Conservation (phyloP, 2,329 filamentous ascomycete genomes). For the Diaporthe vexans region DNA sequence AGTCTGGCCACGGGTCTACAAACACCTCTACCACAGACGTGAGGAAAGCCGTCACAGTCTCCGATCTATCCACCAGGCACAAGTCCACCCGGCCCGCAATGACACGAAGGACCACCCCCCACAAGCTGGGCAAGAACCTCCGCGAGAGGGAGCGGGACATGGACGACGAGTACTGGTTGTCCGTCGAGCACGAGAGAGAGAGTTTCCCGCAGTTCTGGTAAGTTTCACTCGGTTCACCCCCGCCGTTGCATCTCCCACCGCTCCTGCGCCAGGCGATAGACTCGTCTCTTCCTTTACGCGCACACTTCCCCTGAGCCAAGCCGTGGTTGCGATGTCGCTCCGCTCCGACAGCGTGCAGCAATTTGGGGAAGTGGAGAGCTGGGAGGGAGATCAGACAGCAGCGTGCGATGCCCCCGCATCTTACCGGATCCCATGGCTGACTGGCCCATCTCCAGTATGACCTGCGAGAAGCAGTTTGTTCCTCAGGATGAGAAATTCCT, state of each 20-base stretch:
- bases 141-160: slow-evolving; percentile 66
- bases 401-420: slow-evolving; percentile 51
- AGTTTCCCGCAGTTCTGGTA: slow-evolving; percentile 77
- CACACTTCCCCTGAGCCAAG: background rate
- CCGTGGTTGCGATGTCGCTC: background rate
- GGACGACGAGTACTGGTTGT: slow-evolving; percentile 61
- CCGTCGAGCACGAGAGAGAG: slow-evolving; percentile 69
- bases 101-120: slow-evolving; percentile 59
- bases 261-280: slow-evolving; percentile 38
- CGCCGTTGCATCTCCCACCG: slow-evolving; percentile 36
- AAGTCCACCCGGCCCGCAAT: slow-evolving; percentile 60
- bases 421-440: slow-evolving; percentile 46
- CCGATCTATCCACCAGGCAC: slow-evolving; percentile 60
- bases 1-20: slow-evolving; percentile 66
- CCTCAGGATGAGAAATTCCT: slow-evolving; percentile 69
- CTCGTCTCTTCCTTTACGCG: background rate
- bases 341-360: background rate
- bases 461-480: slow-evolving; percentile 76
- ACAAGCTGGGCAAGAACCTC: slow-evolving; percentile 65
- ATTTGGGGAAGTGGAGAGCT: background rate
- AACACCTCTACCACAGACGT: slow-evolving; percentile 70
- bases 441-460: slow-evolving; percentile 65
- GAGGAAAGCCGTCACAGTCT: slow-evolving; percentile 62
- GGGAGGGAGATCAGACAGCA: background rate
- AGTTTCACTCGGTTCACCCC: slow-evolving; percentile 48